Evolutionary conservation across 176 grass and related monocot species (phyloP).

Genomic region (Areca catechu): DNA sequence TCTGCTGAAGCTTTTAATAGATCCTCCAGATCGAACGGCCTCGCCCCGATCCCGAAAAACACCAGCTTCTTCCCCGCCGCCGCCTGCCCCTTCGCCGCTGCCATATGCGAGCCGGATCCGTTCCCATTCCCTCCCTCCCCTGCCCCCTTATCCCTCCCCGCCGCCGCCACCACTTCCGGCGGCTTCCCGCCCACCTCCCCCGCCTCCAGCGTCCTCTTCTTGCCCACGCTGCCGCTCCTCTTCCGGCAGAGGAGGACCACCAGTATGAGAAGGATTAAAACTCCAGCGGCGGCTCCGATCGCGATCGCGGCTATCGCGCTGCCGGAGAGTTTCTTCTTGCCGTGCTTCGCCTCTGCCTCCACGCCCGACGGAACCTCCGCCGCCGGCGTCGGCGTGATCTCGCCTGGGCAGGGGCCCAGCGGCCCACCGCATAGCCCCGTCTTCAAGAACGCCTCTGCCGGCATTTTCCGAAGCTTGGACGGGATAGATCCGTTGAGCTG

Average conservation of each 20-base stretch:
- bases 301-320: conserved; percentile 3
- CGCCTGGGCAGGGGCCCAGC: conserved; percentile 36
- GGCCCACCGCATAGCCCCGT: conserved; percentile 43
- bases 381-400: conserved; percentile 32
- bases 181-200: too few species aligned
- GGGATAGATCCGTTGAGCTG: conserved; percentile 51
- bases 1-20: conserved; percentile 9
- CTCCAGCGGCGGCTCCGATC: conserved; percentile 1
- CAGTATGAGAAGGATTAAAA: background rate
- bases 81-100: too few species aligned
- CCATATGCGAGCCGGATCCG: too few species aligned
- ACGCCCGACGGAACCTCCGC: conserved; percentile 4
- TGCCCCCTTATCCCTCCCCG: too few species aligned
- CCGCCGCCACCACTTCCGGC: background rate
- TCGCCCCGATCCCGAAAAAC: background rate
- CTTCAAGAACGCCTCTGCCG: conserved; percentile 33
- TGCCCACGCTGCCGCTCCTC: too few species aligned
- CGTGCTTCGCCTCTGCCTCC: conserved; percentile 5
- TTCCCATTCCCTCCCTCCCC: too few species aligned
- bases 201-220: too few species aligned
- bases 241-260: background rate
- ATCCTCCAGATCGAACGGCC: conserved; percentile 14
- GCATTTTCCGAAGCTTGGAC: conserved; percentile 22
- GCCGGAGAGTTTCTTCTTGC: conserved; percentile 40
- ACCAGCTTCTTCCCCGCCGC: conserved; percentile 8